Evolutionary conservation across 139 green algal species (phyloP).

Genomic region (Coelastrella sp.): DNA sequence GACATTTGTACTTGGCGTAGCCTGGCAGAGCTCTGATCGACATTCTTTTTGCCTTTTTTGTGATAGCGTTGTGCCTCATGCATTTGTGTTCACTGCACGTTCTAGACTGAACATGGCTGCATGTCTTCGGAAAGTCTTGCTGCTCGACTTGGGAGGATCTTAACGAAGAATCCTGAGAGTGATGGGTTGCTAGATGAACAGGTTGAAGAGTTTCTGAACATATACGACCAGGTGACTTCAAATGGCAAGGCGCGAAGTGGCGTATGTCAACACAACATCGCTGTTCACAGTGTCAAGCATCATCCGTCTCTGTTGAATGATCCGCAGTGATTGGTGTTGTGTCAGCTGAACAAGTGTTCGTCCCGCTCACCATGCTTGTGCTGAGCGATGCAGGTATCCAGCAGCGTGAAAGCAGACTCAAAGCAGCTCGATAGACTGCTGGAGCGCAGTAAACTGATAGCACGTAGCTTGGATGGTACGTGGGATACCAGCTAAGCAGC

Average conservation of each 20-base stretch:
- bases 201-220: background rate
- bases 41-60: background rate
- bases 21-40: background rate
- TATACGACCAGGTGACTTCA: conserved; percentile 2
- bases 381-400: conserved; percentile 2
- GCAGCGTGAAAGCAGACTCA: background rate
- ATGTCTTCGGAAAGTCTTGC: background rate
- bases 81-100: background rate
- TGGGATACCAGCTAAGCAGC: background rate
- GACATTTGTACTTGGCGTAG: too few species aligned
- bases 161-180: background rate
- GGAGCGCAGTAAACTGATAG: background rate
- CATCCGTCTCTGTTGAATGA: too few species aligned
- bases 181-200: background rate
- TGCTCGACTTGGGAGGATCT: background rate
- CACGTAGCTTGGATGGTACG: conserved; percentile 15
- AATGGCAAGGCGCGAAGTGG: background rate
- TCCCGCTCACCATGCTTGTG: background rate
- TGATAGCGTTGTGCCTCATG: background rate
- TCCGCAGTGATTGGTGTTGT: background rate
- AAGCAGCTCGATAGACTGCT: conserved; percentile 3
- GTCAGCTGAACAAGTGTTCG: background rate
- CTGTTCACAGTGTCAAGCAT: background rate
- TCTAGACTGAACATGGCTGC: background rate
- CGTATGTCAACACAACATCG: background rate